Conservation (phyloP, 2,329 filamentous ascomycete genomes). For the Penicillium hordei region DNA sequence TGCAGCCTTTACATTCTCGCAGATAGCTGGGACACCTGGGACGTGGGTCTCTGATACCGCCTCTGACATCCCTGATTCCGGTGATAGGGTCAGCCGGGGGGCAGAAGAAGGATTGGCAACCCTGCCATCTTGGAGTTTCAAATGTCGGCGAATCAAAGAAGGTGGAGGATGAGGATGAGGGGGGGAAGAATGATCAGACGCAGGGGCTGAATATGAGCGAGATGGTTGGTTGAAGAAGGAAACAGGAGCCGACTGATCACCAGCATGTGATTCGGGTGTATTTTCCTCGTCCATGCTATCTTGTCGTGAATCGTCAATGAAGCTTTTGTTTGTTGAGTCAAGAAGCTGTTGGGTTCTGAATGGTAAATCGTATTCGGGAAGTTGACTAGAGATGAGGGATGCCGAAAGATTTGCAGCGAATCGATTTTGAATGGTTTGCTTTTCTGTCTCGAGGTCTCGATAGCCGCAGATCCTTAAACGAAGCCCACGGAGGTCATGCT, state of each 20-base stretch:
- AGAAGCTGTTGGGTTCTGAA: constrained; percentile 31
- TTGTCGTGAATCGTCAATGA: constrained; percentile 35
- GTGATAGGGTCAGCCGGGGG: constrained; percentile 25
- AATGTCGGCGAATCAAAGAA: constrained; percentile 37
- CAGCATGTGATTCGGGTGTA: constrained; percentile 20
- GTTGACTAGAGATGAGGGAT: constrained; percentile 15
- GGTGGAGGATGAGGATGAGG: constrained; percentile 41
- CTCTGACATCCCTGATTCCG: constrained; percentile 7
- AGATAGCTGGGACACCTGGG: constrained; percentile 46
- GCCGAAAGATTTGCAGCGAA: constrained; percentile 19
- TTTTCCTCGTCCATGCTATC: constrained; percentile 29
- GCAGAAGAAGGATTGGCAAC: constrained; percentile 51
- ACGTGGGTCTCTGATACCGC: constrained; percentile 47
- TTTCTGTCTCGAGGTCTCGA: constrained; percentile 55
- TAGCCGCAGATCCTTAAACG: constrained; percentile 59
- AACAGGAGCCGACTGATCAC: constrained; percentile 20
- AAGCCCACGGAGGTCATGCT: constrained; percentile 58
- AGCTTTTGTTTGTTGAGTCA: constrained; percentile 37
- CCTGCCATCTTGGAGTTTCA: constrained; percentile 45
- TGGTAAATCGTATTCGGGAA: constrained; percentile 30
- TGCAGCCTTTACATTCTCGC: constrained; percentile 48
- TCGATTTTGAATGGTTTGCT: constrained; percentile 40
- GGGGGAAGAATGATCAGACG: constrained; percentile 43
- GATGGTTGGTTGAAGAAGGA: constrained; percentile 30
- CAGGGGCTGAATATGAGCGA: constrained; percentile 40